Evolutionary conservation across 176 grass and related monocot genomes (phyloP), one percentile per base, ranked within the genome.

Genomic region (Pontederia paniculata): DNA sequence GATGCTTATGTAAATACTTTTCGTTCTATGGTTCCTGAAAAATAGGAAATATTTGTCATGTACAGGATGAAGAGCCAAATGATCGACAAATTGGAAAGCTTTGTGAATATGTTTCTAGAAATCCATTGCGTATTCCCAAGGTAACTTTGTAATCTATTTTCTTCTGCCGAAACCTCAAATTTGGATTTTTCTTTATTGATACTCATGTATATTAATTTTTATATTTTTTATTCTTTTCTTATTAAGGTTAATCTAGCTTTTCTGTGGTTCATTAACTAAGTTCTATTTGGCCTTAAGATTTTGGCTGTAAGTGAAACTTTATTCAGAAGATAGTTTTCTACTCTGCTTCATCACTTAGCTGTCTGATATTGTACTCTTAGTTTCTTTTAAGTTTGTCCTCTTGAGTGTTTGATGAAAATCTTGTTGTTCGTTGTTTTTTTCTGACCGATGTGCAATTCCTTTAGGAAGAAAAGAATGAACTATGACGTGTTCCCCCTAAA

Each of bases 61-160:
- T 77, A 66, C 67, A 97, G 91, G 91, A 97, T 45, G 91, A 90
- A 81, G 71, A 21, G 19, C 91, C 91, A 50, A 97, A 90, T 74
- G 86, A 90, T 57, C 80, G 91, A 42, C 85, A 97, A 67, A 97
- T 97, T 8, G 66, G 80, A 5, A 97, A 97, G 84, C 65, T 97
- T 59, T 97, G 91, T 31, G 91, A 97, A 81, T 97, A 97, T 69
- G 84, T 78, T 81, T 87, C 86, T 0, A 90, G 16, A 70, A 97
- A 97, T 84, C 77, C 91, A 12, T 68, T 97, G 69, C 86, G 91
- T 49, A 78, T 97, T 72, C 91, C 91, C 14, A 90, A 90, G 86
- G 91, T 97, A 17, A 53, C 44, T 50, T 77, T 76, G 25, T 15
- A 54, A 60, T 54, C 18, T 48, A 16, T 23, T 49, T 21, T 65